Evolutionary conservation across 1,284 basidiomycete genomes (phyloP).

Genomic region (Fomitiporia mediterranea): DNA sequence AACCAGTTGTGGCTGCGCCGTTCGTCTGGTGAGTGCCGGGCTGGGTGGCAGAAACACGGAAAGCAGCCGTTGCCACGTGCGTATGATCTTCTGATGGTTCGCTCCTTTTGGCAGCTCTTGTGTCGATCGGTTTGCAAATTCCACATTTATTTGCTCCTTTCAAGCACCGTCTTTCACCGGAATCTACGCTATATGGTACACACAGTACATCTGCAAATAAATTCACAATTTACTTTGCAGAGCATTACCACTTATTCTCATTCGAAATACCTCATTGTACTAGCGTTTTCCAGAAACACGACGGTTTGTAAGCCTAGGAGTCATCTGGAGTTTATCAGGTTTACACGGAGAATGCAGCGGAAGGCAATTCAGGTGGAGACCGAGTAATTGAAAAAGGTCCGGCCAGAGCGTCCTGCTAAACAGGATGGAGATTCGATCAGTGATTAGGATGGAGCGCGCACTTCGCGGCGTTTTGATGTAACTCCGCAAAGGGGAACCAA

Average conservation of each 20-base stretch:
- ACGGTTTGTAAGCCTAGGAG: neutral
- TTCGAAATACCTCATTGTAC: too few relatives aligned
- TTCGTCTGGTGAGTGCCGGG: neutral
- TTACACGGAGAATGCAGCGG: neutral
- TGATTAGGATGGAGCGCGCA: neutral
- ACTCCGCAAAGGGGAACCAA: neutral
- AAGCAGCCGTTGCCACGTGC: neutral
- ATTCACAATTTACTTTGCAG: too few relatives aligned
- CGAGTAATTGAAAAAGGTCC: neutral
- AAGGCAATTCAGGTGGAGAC: neutral
- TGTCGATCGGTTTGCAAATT: slow-evolving; percentile 3
- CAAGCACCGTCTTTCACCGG: neutral
- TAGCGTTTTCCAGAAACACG: neutral
- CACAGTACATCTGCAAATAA: neutral
- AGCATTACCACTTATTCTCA: too few relatives aligned
- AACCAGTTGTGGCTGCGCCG: too few relatives aligned
- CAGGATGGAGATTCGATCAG: neutral
- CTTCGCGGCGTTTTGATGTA: neutral
- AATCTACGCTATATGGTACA: neutral
- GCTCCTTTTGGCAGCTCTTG: neutral
- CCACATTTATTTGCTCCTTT: neutral
- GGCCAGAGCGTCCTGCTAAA: too few relatives aligned
- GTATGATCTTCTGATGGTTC: slow-evolving; percentile 1
- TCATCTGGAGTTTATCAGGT: neutral
- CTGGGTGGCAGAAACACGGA: neutral